phyloP scores from a whole-genome alignment of 75 land plant genomes.

The Azolla pinnata region DNA sequence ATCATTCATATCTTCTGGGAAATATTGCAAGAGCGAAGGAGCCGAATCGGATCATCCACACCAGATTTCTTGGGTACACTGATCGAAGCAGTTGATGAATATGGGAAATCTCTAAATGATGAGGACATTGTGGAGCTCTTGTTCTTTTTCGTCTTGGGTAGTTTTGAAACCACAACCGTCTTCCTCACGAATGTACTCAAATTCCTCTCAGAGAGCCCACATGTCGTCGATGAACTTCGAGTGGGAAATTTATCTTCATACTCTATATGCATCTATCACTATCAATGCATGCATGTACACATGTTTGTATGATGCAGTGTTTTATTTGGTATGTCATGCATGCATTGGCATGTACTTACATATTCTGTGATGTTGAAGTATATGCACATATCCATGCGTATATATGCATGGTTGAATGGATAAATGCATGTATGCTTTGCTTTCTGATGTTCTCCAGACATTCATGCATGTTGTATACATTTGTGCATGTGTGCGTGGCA shows the following conservation, averaged over 20 bases:
- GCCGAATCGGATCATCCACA: background rate
- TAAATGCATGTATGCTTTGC: no score
- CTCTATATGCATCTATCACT: background rate
- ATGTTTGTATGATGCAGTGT: background rate
- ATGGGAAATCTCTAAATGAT: background rate
- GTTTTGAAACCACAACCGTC: background rate
- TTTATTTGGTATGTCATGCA: background rate
- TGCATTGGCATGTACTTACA: background rate
- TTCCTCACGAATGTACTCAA: background rate
- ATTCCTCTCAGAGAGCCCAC: background rate
- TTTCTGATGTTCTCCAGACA: no score
- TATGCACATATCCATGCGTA: background rate
- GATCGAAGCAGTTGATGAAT: background rate
- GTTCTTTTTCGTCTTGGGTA: background rate
- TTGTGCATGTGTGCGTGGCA: no score
- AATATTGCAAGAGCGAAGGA: background rate
- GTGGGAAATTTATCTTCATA: background rate
- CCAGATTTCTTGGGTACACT: background rate
- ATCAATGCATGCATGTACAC: background rate
- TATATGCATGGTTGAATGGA: no score
- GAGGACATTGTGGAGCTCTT: background rate
- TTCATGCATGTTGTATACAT: no score
- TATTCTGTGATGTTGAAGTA: no score
- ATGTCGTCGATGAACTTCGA: background rate
- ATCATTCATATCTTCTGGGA: background rate